Evolutionary conservation across 139 green algal genomes (phyloP).

Genomic region (Tetraselmis striata): DNA sequence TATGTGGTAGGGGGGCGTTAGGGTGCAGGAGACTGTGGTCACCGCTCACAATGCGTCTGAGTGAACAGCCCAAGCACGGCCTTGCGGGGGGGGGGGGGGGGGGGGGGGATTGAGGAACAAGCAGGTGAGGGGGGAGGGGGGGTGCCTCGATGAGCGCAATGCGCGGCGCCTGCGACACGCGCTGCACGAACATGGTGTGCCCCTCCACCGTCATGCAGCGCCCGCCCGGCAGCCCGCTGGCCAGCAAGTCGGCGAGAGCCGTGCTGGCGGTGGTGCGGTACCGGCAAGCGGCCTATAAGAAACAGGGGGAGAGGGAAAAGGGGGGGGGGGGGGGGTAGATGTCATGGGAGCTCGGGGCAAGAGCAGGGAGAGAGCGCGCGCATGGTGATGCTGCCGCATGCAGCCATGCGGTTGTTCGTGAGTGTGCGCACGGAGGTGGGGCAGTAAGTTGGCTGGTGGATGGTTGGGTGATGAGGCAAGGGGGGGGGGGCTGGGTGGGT

Average conservation of each 20-base stretch:
- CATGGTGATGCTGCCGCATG: too few species aligned
- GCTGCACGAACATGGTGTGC: not conserved
- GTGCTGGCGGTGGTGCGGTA: not conserved
- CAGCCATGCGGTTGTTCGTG: too few species aligned
- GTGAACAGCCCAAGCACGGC: too few species aligned
- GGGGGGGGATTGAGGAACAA: too few species aligned
- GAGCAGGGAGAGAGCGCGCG: too few species aligned
- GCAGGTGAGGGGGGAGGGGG: not conserved
- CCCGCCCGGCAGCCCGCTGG: not conserved
- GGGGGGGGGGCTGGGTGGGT: not conserved
- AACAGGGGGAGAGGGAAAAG: not conserved
- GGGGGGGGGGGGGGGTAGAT: not conserved
- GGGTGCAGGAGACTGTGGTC: too few species aligned
- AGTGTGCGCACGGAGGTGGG: not conserved
- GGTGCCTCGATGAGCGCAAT: not conserved
- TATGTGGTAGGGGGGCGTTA: too few species aligned
- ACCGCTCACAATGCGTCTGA: too few species aligned
- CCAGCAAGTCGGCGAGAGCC: not conserved
- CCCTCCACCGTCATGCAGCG: not conserved
- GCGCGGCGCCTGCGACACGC: not conserved
- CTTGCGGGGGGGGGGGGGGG: too few species aligned
- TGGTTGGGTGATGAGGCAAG: too few species aligned
- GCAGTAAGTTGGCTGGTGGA: too few species aligned
- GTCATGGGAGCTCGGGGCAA: not conserved
- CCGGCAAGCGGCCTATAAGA: not conserved